Base-by-base conservation (phyloP, 495 filamentous ascomycete genomes). In the Recurvomyces mirabilis region DNA sequence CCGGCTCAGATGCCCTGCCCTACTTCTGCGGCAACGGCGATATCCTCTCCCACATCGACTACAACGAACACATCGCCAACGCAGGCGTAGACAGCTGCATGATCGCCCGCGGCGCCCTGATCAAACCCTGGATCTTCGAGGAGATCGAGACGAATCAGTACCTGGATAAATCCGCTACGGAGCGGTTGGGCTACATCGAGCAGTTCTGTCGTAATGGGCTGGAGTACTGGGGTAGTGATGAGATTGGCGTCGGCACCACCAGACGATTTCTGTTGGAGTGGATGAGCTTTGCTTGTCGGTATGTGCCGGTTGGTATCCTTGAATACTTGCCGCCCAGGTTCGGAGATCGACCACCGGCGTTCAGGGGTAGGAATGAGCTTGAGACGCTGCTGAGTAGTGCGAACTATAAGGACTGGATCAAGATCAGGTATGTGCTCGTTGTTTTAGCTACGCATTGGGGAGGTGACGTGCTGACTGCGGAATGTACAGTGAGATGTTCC, bases 71-170 rank as follows among this genome's bases (percentile, higher is more conserved):
- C 56, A 68, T 96, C 35, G 70, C 78, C 22, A 72, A 84, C 40
- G 74, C 83, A 20, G 72, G 73, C 18, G 87, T 94, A 14, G 87
- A 94, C 65, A 74, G 73, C 9, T 82, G 93, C 49, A 96, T 96
- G 89, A 72, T 94, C 40, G 89, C 76, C 12, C 79, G 89, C 41
- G 89, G 89, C 33, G 88, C 89, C 5, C 67, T 96, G 46, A 82
- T 95, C 63, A 98, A 96, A 65, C 87, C 93, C 1, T 98, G 91
- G 91, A 64, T 98, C 38, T 98, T 95, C 58, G 91, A 96, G 59
- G 91, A 98, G 61, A 96, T 98, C 47, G 77, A 82, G 47, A 71
- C 74, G 25, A 82, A 84, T 1, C 93, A 96, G 62, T 94, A 96
- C 53, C 72, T 98, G 14, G 91, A 98, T 67, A 98, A 96, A 58